These are phyloP conservation scores for Fereydounia khargensis DNA, from an alignment of 1,284 basidiomycete species.

Conservation along the genomic window DNA sequence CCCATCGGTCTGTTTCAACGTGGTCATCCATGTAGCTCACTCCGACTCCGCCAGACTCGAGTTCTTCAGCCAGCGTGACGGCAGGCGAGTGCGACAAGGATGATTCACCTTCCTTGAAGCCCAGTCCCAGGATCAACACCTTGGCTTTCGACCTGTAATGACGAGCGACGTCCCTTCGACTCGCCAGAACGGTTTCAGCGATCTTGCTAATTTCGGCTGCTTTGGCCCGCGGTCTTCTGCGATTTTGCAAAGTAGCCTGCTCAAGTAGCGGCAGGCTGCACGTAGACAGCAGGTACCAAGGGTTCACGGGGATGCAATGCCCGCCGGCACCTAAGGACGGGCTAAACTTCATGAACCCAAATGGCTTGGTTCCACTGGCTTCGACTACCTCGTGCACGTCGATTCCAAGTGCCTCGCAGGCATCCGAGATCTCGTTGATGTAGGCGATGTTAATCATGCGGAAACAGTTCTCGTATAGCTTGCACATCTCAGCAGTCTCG, in stretches of 20 bases:
- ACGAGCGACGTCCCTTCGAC: background rate
- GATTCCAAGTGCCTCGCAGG: slow-evolving; percentile 13
- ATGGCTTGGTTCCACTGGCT: slow-evolving; percentile 20
- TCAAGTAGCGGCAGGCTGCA: slow-evolving; percentile 17
- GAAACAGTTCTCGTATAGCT: slow-evolving; percentile 28
- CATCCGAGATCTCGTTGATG: slow-evolving; percentile 29
- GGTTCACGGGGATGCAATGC: slow-evolving; percentile 25
- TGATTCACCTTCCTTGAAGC: slow-evolving; percentile 22
- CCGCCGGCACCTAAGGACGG: slow-evolving; percentile 20
- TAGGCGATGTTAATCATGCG: slow-evolving; percentile 25
- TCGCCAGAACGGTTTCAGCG: background rate
- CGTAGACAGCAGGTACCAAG: slow-evolving; percentile 20
- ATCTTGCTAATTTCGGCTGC: slow-evolving; percentile 6
- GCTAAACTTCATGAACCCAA: slow-evolving; percentile 20
- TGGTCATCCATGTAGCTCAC: slow-evolving; percentile 19
- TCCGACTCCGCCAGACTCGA: slow-evolving; percentile 7
- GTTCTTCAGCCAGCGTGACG: slow-evolving; percentile 15
- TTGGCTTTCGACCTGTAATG: background rate
- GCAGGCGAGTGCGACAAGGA: slow-evolving; percentile 16
- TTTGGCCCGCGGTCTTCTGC: slow-evolving; percentile 7
- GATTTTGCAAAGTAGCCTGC: slow-evolving; percentile 10
- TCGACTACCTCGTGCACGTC: slow-evolving; percentile 19
- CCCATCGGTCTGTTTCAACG: slow-evolving; percentile 13
- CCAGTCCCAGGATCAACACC: slow-evolving; percentile 16
- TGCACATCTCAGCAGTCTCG: slow-evolving; percentile 21